Evolutionary conservation across 148 eudicot species (phyloP).

Genomic region (Rhododendron ferrugineum): DNA sequence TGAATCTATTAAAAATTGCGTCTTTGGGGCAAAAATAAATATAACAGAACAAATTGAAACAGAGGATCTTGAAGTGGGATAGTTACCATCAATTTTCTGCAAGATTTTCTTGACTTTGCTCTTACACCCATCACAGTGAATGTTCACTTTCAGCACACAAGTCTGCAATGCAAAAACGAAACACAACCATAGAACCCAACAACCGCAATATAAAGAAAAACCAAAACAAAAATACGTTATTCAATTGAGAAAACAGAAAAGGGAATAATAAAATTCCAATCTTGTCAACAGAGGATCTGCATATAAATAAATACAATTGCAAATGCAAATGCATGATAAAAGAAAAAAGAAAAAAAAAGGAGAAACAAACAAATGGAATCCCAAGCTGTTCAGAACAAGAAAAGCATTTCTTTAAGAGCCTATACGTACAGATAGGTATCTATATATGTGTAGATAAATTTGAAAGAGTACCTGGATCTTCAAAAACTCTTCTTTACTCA

Average conservation of each 20-base stretch:
- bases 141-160: constrained; percentile 86
- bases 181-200: constrained; percentile 18
- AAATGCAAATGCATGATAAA: background rate
- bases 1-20: background rate
- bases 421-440: background rate
- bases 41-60: background rate
- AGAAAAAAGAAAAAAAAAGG: background rate
- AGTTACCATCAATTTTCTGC: constrained; percentile 91
- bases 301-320: background rate
- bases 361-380: background rate
- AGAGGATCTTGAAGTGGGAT: constrained; percentile 11
- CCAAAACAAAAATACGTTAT: background rate
- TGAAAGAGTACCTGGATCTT: constrained; percentile 65
- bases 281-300: background rate
- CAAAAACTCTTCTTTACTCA: constrained; percentile 97
- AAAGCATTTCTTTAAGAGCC: constrained; percentile 2
- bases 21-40: background rate
- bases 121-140: constrained; percentile 97
- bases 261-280: background rate
- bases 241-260: background rate
- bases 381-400: constrained; percentile 19
- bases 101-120: constrained; percentile 87
- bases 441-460: background rate
- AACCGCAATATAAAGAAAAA: background rate
- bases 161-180: constrained; percentile 66